Conservation (phyloP, 192 early-diverging fungal species). For the Coemansia sp. region DNA sequence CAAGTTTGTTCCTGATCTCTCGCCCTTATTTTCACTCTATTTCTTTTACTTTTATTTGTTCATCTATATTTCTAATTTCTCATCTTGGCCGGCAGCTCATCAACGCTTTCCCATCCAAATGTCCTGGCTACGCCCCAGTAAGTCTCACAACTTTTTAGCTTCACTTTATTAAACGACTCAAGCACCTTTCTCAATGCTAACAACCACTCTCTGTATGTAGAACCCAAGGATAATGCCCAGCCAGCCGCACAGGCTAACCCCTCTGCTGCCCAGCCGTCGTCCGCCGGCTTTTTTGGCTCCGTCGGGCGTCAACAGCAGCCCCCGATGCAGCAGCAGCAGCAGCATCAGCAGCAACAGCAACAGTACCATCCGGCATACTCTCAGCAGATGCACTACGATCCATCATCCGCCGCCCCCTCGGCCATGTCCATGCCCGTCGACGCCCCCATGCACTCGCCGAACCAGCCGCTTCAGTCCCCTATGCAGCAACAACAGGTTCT, state of each 20-base stretch:
- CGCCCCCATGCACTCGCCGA: conserved; percentile 5
- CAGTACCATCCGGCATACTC: conserved; percentile 5
- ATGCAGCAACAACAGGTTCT: conserved; percentile 11
- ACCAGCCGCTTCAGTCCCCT: background rate
- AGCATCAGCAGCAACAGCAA: conserved; percentile 8
- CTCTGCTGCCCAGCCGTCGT: conserved; percentile 7
- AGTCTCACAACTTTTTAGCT: conserved; percentile 11
- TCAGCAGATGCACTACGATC: conserved; percentile 24
- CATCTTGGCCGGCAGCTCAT: conserved; percentile 2
- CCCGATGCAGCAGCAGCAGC: conserved; percentile 9
- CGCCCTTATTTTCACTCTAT: conserved; percentile 2
- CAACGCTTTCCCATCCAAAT: too few relatives aligned
- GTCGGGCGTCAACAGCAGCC: conserved; percentile 16
- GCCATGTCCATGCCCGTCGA: conserved; percentile 8
- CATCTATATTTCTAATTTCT: background rate
- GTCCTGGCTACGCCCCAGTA: conserved; percentile 53
- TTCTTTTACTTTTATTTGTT: conserved; percentile 2
- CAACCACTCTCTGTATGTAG: conserved; percentile 1
- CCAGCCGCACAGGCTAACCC: background rate
- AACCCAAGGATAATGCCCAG: conserved; percentile 21
- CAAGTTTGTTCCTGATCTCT: too few relatives aligned
- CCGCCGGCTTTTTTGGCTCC: conserved; percentile 15
- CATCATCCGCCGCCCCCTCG: conserved; percentile 17
- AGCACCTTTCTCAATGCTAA: too few relatives aligned
- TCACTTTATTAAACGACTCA: too few relatives aligned